Evolutionary conservation across 2,329 filamentous ascomycete species (phyloP).

Genomic region (Colletotrichum sojae): DNA sequence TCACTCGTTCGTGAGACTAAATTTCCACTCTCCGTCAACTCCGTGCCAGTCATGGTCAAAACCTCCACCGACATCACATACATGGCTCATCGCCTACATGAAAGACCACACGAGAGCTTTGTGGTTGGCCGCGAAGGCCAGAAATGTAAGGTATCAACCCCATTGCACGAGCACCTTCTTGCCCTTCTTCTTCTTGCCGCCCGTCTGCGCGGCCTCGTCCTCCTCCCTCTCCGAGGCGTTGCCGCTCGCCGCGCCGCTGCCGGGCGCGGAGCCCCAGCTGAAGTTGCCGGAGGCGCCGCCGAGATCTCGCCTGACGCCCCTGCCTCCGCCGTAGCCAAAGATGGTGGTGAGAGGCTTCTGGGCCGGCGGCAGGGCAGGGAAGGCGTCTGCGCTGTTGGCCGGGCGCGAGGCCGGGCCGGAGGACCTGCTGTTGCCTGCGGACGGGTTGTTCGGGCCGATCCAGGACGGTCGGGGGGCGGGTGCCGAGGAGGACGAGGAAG

Average conservation of each 20-base stretch:
- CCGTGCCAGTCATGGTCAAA: neutral
- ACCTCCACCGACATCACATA: no score
- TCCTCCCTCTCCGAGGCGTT: slow-evolving; percentile 46
- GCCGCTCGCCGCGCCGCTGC: slow-evolving; percentile 45
- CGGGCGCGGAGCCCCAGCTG: slow-evolving; percentile 61
- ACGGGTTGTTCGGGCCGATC: slow-evolving; percentile 44
- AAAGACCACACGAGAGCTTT: neutral
- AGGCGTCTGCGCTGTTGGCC: slow-evolving; percentile 66
- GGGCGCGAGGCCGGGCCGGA: slow-evolving; percentile 16
- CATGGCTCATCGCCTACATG: no score
- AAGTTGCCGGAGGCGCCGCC: slow-evolving; percentile 65
- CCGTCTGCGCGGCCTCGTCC: slow-evolving; percentile 45
- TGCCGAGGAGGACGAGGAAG: slow-evolving; percentile 43
- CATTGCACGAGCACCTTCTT: slow-evolving; percentile 74
- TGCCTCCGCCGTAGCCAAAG: slow-evolving; percentile 71
- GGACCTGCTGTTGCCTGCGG: slow-evolving; percentile 29
- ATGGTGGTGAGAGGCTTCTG: slow-evolving; percentile 77
- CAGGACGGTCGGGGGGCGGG: slow-evolving; percentile 49
- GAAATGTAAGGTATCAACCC: slow-evolving; percentile 57
- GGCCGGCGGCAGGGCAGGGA: slow-evolving; percentile 86
- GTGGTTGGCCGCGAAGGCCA: neutral
- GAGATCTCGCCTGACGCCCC: slow-evolving; percentile 68
- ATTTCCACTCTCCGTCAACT: neutral
- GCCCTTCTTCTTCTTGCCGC: slow-evolving; percentile 65
- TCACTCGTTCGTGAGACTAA: neutral